Evolutionary conservation across 768 basidiomycete genomes (phyloP), one percentile per base, ranked within the genome.

Genomic region (Ephemerocybe angulata): DNA sequence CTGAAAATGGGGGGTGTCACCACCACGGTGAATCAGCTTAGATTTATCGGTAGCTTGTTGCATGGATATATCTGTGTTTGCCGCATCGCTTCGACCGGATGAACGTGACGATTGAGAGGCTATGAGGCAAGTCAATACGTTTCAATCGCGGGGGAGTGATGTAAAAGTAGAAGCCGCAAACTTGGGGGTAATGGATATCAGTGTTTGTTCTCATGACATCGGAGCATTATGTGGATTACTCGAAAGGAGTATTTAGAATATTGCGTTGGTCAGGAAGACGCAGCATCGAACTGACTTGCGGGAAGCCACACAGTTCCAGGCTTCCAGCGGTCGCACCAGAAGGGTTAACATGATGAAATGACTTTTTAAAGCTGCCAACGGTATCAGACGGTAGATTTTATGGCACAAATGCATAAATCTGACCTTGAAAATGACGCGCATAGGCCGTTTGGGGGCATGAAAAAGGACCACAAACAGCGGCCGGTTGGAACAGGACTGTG

Each of bases 1-100:
- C 41, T 29, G 52, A 44, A 53, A 42, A 28, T 42, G 28, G 52
- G 3, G 47, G 41, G 19, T 28, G 31, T 31, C 31, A 50, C 48
- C 30, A 33, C 48, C 48, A 24, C 48, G 25, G 27, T n/a, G 40
- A 21, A 53, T 42, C 40, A n/a, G 62, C 82, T 57, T 62, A 90
- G 90, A 78, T 73, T 94, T 90, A n/a, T 92, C 93, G 60, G 24
- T 15, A 11, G 13, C n/a, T 19, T 35, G 29, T 50, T 31, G 29
- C 30, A 50, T 50, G 48, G 15, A 19, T n/a, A 50, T n/a, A 7
- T 12, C 24, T 24, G 22, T 25, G 27, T 21, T 29, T 44, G 19
- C 48, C 7, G 21, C 30, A 29, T 29, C n/a, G 30, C 44, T 21
- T 50, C n/a, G 21, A 35, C n/a, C n/a, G 19, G 29, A 31, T 50